Conservation (phyloP, 2,329 filamentous ascomycete genomes). For the Botrytis deweyae region DNA sequence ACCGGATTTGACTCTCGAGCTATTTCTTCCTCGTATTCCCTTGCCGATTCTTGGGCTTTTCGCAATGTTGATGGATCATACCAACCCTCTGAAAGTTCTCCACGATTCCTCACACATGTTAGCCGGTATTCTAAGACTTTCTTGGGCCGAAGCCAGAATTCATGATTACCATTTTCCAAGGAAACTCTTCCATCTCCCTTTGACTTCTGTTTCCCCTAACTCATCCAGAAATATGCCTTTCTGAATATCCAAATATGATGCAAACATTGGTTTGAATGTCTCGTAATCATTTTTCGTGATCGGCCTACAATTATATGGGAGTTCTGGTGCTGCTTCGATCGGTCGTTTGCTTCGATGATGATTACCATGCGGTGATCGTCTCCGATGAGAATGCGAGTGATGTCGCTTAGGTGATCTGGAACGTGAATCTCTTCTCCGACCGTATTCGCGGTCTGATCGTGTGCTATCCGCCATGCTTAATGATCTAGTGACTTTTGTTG, state of each 20-base stretch:
- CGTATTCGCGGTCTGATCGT: not conserved
- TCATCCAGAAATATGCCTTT: conserved; percentile 70
- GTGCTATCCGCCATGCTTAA: conserved; percentile 20
- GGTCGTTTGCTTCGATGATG: conserved; percentile 36
- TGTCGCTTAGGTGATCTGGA: conserved; percentile 24
- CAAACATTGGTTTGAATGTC: conserved; percentile 69
- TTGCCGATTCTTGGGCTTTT: conserved; percentile 34
- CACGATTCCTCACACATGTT: conserved; percentile 68
- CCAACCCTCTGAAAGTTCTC: conserved; percentile 86
- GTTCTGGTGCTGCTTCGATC: conserved; percentile 36
- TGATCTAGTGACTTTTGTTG: not conserved
- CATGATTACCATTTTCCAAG: conserved; percentile 72
- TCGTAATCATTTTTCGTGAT: conserved; percentile 69
- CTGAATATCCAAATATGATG: conserved; percentile 83
- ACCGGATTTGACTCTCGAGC: conserved; percentile 21
- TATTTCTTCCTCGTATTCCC: conserved; percentile 16
- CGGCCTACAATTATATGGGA: conserved; percentile 66
- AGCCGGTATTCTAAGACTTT: conserved; percentile 38
- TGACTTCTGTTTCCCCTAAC: conserved; percentile 72
- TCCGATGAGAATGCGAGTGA: conserved; percentile 25
- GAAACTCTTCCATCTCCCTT: conserved; percentile 92
- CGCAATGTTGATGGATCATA: conserved; percentile 71
- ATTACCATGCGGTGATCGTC: conserved; percentile 29
- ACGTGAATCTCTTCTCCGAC: conserved; percentile 22
- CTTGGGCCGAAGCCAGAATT: conserved; percentile 15